Percentiles rank a stretch among this genome's conserved stretches.
phyloP scores from a whole-genome alignment of 202 grass and related monocot genomes.

The Elaeis oleifera region DNA sequence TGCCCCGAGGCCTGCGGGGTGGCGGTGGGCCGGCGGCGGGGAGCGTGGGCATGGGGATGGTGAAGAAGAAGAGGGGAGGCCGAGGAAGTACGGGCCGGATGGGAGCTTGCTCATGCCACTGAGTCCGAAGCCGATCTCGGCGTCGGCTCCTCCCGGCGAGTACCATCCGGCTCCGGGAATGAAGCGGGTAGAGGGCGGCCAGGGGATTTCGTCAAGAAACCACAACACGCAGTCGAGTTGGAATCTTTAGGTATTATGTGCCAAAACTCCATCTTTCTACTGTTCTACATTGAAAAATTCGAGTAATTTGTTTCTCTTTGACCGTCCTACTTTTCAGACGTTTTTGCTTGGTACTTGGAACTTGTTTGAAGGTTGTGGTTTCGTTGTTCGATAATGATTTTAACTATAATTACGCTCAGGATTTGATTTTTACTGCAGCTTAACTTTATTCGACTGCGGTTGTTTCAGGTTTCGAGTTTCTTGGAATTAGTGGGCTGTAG shows the following conservation, averaged over 20 bases:
- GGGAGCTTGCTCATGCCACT: not conserved
- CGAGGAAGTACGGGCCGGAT: conserved; percentile 4
- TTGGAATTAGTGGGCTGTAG: too few species aligned
- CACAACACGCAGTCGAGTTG: not conserved
- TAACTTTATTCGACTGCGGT: too few species aligned
- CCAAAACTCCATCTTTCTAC: not conserved
- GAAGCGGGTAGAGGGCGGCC: conserved; percentile 6
- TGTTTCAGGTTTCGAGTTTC: too few species aligned
- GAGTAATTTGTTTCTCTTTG: too few species aligned
- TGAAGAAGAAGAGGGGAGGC: conserved; percentile 1
- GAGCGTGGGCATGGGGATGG: not conserved
- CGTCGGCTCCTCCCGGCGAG: not conserved
- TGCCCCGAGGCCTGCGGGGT: not conserved
- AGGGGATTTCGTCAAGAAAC: not conserved
- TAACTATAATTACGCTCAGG: too few species aligned
- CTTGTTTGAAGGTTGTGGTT: too few species aligned
- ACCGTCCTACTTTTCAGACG: too few species aligned
- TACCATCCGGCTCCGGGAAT: not conserved
- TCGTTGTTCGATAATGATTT: too few species aligned
- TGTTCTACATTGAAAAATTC: too few species aligned
- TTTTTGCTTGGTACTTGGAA: too few species aligned
- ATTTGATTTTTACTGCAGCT: too few species aligned
- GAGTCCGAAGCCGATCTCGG: not conserved
- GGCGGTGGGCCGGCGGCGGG: not conserved
- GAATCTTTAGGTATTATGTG: not conserved